A percentile compares a stretch with the other conserved stretches of the same genome.
phyloP scores from a whole-genome alignment of 1,284 basidiomycete genomes.

The Peniophora sp. region DNA sequence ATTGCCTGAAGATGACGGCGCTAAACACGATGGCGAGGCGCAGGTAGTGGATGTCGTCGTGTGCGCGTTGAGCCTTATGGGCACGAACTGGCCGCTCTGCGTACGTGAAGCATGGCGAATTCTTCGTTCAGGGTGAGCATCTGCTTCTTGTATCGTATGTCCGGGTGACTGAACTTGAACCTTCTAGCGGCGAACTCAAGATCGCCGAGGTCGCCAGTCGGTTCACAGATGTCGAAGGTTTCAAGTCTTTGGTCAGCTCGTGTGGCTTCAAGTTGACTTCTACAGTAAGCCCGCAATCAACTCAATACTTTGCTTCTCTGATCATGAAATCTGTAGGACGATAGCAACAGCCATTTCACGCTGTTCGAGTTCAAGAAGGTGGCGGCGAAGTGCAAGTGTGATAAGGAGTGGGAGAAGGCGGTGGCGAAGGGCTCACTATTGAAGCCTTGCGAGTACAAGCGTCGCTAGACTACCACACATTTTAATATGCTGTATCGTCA shows the following conservation, averaged over 20 bases:
- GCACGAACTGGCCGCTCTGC: slow-evolving; percentile 91
- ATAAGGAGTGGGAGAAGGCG: slow-evolving; percentile 61
- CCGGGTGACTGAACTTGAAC: not conserved
- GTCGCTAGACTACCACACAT: slow-evolving; percentile 43
- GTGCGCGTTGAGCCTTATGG: slow-evolving; percentile 95
- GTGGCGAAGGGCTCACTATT: slow-evolving; percentile 57
- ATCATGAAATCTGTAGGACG: slow-evolving; percentile 43
- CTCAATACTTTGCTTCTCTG: not conserved
- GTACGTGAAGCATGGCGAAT: slow-evolving; percentile 87
- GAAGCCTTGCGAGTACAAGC: slow-evolving; percentile 96
- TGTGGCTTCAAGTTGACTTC: slow-evolving; percentile 76
- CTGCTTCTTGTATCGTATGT: not conserved
- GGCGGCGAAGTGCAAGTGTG: slow-evolving; percentile 34
- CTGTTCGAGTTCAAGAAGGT: slow-evolving; percentile 80
- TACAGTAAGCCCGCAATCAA: slow-evolving; percentile 44
- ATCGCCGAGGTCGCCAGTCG: slow-evolving; percentile 96
- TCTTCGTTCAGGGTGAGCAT: slow-evolving; percentile 66
- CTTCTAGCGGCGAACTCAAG: slow-evolving; percentile 73
- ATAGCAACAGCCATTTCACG: slow-evolving; percentile 82
- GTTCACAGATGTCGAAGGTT: slow-evolving; percentile 70
- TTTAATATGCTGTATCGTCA: not conserved
- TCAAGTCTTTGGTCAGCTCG: slow-evolving; percentile 61
- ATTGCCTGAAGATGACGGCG: slow-evolving; percentile 20
- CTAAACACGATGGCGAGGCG: slow-evolving; percentile 35
- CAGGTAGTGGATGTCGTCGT: slow-evolving; percentile 87